A percentile compares a stretch with the other conserved stretches of the same genome.
phyloP scores from a whole-genome alignment of 352 stramenopile species.

The Phytophthora tubulina region DNA sequence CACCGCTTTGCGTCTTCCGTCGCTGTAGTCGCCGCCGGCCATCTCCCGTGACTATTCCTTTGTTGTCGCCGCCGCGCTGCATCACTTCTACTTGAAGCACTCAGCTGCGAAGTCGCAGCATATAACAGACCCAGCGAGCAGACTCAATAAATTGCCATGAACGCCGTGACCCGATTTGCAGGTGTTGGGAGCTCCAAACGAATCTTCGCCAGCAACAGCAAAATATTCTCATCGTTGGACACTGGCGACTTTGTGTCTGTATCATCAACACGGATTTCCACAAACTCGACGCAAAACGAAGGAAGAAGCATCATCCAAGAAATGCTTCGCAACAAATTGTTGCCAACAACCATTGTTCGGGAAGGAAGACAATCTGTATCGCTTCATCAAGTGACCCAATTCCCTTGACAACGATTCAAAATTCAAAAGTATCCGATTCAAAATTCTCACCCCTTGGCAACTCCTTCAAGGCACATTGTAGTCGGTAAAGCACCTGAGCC shows the following conservation, averaged over 20 bases:
- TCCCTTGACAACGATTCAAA: background rate
- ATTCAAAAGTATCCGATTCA: background rate
- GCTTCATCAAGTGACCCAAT: background rate
- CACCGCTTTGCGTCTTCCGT: background rate
- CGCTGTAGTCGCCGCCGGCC: conserved; percentile 11
- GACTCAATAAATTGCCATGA: conserved; percentile 7
- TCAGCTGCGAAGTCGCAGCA: conserved; percentile 12
- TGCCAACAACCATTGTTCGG: no score
- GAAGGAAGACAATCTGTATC: background rate
- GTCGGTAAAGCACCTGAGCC: background rate
- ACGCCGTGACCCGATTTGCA: conserved; percentile 19
- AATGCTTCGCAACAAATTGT: no score
- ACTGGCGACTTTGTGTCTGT: background rate
- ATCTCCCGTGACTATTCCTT: conserved; percentile 17
- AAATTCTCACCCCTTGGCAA: background rate
- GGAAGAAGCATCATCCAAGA: background rate
- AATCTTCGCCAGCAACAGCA: background rate
- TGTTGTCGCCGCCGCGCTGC: conserved; percentile 7
- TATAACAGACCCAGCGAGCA: conserved; percentile 5
- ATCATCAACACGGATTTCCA: background rate
- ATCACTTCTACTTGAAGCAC: background rate
- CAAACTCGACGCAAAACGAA: background rate
- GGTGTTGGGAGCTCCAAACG: conserved; percentile 1
- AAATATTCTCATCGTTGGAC: conserved; percentile 11
- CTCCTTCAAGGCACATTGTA: no score